phyloP scores from a whole-genome alignment of 306 rosid genomes.

The Hippophae gyantsensis region DNA sequence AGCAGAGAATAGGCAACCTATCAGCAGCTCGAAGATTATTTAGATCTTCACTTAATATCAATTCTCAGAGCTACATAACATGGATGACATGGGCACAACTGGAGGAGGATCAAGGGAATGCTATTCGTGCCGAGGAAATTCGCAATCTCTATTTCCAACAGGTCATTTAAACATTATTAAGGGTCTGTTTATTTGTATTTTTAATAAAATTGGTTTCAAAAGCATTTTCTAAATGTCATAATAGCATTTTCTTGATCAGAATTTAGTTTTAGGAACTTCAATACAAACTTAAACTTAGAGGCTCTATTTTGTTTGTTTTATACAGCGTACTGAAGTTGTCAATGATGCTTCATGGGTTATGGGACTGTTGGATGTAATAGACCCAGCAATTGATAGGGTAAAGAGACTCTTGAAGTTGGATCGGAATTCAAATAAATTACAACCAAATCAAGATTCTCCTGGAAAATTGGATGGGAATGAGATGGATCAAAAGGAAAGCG shows the following conservation, averaged over 20 bases:
- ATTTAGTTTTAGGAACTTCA: too few species aligned
- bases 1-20: constrained; percentile 69
- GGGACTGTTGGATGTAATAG: constrained; percentile 81
- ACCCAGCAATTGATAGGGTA: constrained; percentile 75
- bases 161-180: constrained; percentile 33
- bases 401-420: constrained; percentile 67
- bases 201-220: background rate
- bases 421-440: constrained; percentile 29
- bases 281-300: background rate
- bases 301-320: constrained; percentile 17
- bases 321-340: constrained; percentile 88
- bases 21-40: constrained; percentile 75
- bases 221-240: too few species aligned
- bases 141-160: constrained; percentile 89
- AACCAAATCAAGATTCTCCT: constrained; percentile 14
- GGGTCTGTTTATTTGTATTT: background rate
- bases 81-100: constrained; percentile 99
- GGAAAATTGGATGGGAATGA: constrained; percentile 26
- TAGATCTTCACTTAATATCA: constrained; percentile 68
- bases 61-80: constrained; percentile 87
- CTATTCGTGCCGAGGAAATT: constrained; percentile 84
- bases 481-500: constrained; percentile 16
- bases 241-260: too few species aligned
- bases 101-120: constrained; percentile 89
- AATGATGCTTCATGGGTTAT: constrained; percentile 95